Percentiles rank a stretch among this genome's conserved stretches.
phyloP scores from a whole-genome alignment of 75 land plant species.

The Azolla pinnata region DNA sequence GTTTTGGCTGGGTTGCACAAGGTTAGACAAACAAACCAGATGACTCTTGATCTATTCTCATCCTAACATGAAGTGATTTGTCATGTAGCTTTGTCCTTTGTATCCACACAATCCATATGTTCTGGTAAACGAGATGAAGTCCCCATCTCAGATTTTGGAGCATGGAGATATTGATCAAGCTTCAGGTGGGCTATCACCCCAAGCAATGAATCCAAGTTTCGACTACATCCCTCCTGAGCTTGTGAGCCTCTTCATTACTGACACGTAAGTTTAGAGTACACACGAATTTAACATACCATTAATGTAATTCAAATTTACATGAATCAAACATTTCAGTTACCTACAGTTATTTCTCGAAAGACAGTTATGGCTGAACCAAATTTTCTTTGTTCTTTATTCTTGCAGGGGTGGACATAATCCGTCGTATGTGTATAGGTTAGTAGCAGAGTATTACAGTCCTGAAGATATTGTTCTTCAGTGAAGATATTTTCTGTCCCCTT shows the following conservation, averaged over 20 bases:
- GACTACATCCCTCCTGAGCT: conserved; percentile 95
- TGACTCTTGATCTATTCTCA: conserved; percentile 1
- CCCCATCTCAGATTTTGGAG: conserved; percentile 82
- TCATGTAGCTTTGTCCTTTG: conserved; percentile 78
- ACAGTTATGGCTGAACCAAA: too few species aligned
- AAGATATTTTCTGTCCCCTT: too few species aligned
- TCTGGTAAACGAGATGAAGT: conserved; percentile 75
- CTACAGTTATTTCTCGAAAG: too few species aligned
- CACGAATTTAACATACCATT: background rate
- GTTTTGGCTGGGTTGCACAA: conserved; percentile 95
- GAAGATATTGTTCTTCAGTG: too few species aligned
- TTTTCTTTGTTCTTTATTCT: conserved; percentile 7
- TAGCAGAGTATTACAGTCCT: conserved; percentile 93
- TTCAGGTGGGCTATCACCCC: conserved; percentile 45
- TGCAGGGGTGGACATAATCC: conserved; percentile 96
- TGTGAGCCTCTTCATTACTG: conserved; percentile 92
- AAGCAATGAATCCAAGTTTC: conserved; percentile 89
- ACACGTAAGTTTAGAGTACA: conserved; percentile 76
- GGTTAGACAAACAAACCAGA: conserved; percentile 28
- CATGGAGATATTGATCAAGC: conserved; percentile 69
- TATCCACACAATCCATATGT: conserved; percentile 95
- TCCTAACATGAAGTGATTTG: conserved; percentile 3
- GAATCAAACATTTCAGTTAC: too few species aligned
- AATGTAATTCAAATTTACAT: background rate
- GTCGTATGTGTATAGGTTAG: conserved; percentile 90